These are phyloP conservation scores for Penstemon barbatus DNA, from an alignment of 257 asterid species.

Conservation along the genomic window DNA sequence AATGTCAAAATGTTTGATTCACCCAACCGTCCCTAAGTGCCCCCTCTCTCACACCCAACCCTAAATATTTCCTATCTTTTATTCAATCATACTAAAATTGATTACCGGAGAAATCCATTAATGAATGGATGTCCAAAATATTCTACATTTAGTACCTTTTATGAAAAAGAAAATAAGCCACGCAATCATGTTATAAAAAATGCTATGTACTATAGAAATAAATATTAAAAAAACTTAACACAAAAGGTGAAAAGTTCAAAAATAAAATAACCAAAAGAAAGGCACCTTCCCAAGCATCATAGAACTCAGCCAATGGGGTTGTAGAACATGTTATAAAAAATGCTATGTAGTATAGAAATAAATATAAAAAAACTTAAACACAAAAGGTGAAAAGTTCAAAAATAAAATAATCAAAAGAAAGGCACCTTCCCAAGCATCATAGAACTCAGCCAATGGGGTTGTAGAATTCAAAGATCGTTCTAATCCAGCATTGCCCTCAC, in stretches of 20 bases:
- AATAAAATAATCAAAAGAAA: slow-evolving; percentile 24
- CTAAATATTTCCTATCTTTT: background rate
- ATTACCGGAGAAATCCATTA: slow-evolving; percentile 7
- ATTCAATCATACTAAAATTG: slow-evolving; percentile 6
- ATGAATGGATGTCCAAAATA: background rate
- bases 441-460: slow-evolving; percentile 70
- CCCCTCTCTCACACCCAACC: background rate
- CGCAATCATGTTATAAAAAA: background rate
- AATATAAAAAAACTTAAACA: background rate
- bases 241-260: background rate
- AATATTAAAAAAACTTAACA: background rate
- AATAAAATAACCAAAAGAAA: slow-evolving; percentile 24
- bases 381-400: background rate
- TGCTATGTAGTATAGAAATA: background rate
- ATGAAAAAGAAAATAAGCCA: slow-evolving; percentile 13
- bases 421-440: slow-evolving; percentile 99
- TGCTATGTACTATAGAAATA: background rate
- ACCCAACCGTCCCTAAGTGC: slow-evolving; percentile 3
- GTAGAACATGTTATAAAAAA: slow-evolving; percentile 18
- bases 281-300: slow-evolving; percentile 99
- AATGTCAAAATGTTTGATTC: slow-evolving; percentile 14
- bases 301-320: slow-evolving; percentile 70
- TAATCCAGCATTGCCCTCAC: slow-evolving; percentile 49
- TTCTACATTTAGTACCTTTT: background rate
- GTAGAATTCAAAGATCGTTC: slow-evolving; percentile 47